These are phyloP conservation scores for Verticillium zaregamsianum DNA, from an alignment of 2,329 filamentous ascomycete genomes.

Conservation along the genomic window DNA sequence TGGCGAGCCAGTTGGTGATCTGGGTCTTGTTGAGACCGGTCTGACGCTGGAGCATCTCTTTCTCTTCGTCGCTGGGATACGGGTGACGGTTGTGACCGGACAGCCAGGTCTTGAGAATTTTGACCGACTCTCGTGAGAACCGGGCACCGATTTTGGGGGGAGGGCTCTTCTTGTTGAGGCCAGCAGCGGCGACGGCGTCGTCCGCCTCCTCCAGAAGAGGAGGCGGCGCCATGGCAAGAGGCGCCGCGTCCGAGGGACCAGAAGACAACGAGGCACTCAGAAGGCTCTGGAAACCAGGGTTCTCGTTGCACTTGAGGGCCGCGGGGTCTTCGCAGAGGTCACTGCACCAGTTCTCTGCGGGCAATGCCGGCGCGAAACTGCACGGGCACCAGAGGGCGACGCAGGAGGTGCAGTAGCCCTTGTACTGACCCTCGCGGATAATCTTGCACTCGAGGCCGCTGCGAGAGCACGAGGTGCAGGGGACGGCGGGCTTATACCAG, in stretches of 20 bases:
- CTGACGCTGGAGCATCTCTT: constrained; percentile 70
- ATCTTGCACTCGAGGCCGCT: constrained; percentile 57
- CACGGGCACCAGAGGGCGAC: constrained; percentile 55
- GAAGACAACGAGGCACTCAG: constrained; percentile 5
- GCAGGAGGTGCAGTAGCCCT: constrained; percentile 59
- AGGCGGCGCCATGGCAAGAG: background rate
- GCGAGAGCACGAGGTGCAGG: constrained; percentile 48
- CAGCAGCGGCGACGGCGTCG: constrained; percentile 14
- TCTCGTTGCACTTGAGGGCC: constrained; percentile 8
- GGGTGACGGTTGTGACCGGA: constrained; percentile 75
- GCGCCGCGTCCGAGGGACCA: constrained; percentile 13
- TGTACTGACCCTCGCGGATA: constrained; percentile 55
- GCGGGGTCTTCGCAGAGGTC: constrained; percentile 20
- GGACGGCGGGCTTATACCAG: constrained; percentile 38
- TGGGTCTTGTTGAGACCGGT: constrained; percentile 81
- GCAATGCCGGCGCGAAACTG: constrained; percentile 43
- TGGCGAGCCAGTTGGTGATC: constrained; percentile 89
- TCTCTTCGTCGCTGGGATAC: constrained; percentile 85
- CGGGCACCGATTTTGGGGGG: constrained; percentile 65
- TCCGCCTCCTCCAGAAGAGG: constrained; percentile 5
- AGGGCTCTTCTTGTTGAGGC: constrained; percentile 20
- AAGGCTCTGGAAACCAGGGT: constrained; percentile 18
- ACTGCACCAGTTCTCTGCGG: constrained; percentile 16
- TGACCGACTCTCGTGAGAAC: constrained; percentile 76
- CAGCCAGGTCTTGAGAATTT: constrained; percentile 81